phyloP scores from a whole-genome alignment of 768 basidiomycete genomes.

The Pleurotus djamor region DNA sequence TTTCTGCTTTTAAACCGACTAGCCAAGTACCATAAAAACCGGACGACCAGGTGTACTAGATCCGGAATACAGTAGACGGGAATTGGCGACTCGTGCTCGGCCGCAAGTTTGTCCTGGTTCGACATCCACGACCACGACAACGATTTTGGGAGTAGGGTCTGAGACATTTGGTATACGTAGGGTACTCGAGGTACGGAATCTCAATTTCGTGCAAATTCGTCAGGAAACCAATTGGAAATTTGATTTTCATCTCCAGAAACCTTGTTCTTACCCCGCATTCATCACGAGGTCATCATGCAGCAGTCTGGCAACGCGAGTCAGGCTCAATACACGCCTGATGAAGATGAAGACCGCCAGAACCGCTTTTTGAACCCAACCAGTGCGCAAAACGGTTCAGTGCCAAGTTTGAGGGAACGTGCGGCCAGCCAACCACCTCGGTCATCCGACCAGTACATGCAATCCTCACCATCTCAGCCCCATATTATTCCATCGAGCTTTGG shows the following conservation, averaged over 20 bases:
- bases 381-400: conserved; percentile 40
- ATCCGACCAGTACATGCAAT: conserved; percentile 42
- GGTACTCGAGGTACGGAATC: no score
- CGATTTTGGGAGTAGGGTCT: background rate
- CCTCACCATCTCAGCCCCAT: conserved; percentile 52
- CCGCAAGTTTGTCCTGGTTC: no score
- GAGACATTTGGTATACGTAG: conserved; percentile 1
- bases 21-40: conserved; percentile 5
- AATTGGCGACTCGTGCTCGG: no score
- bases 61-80: background rate
- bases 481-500: conserved; percentile 49
- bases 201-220: background rate
- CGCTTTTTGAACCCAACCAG: conserved; percentile 46
- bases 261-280: conserved; percentile 10
- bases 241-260: conserved; percentile 7
- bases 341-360: conserved; percentile 61
- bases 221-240: conserved; percentile 6
- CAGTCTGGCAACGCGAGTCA: conserved; percentile 25
- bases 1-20: background rate
- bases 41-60: background rate
- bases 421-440: conserved; percentile 68
- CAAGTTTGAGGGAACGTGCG: conserved; percentile 57
- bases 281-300: conserved; percentile 25
- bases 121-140: background rate
- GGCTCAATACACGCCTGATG: conserved; percentile 18